Evolutionary conservation across 306 rosid species (phyloP), one percentile per base, ranked within the genome.

Genomic region (Quercus engelmannii): DNA sequence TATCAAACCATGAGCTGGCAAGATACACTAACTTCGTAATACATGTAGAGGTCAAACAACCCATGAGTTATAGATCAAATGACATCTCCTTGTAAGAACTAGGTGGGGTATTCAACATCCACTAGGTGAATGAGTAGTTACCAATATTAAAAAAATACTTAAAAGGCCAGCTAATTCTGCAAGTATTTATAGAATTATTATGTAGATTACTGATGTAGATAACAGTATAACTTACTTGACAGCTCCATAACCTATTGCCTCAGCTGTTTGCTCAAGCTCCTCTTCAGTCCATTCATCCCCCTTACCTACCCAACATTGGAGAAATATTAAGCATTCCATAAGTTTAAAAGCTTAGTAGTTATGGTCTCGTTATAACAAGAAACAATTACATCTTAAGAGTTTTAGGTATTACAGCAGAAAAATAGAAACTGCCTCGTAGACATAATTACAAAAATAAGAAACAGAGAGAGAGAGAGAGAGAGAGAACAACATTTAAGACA

Each of bases 211-310:
- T 49, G 17, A 73, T 49, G 55, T 31, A 51, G 57, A 79, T 4
- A 8, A 19, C 31, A 77, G 86, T 69, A 73, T 28, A 81, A 81
- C 98, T 86, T 89, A 93, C 98, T 93, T 95, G 61, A 95, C 97
- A 78, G 98, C 98, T 69, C 99, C 93, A 26, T 93, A 93, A 79
- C 98, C 98, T 76, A 91, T 86, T 56, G 97, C 93, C 86, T 89
- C 92, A 6, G 94, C 87, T 62, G 89, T 92, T 77, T 87, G 83
- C 58, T 91, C 93, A 49, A 93, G 88, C 89, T 95, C 98, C 81
- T 87, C 90, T 68, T 81, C 89, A 3, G 94, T 81, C 96, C 96
- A 93, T 74, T 86, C 88, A 73, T 76, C 80, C 80, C 88, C 85
- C 72, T 92, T 84, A 49, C 88, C 98, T 93, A 81, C 33, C 35